Percentiles rank a stretch among this genome's conserved stretches.
Evolutionary conservation across 2,329 filamentous ascomycete species (phyloP).

Genomic region (Aspergillus thermomutatus): DNA sequence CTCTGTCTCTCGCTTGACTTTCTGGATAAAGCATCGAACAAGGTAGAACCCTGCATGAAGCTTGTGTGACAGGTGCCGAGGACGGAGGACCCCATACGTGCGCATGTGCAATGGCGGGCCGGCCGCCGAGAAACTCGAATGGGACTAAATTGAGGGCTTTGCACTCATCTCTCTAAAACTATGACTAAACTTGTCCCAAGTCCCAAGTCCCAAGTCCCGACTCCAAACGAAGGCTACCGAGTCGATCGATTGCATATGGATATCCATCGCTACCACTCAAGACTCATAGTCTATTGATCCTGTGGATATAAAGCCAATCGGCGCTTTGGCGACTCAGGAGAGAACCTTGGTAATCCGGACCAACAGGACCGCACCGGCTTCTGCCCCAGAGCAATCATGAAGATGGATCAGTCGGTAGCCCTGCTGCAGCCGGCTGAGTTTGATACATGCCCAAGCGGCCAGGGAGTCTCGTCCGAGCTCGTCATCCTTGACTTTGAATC

Average conservation of each 20-base stretch:
- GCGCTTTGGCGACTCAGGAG: constrained; percentile 4
- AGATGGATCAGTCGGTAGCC: constrained; percentile 78
- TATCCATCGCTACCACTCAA: not conserved
- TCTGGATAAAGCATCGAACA: not conserved
- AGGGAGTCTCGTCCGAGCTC: constrained; percentile 74
- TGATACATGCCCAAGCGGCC: constrained; percentile 83
- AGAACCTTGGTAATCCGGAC: constrained; percentile 66
- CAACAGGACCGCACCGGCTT: constrained; percentile 67
- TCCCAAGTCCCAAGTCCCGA: not conserved
- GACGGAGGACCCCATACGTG: not conserved
- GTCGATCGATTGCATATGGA: no score
- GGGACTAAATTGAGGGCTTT: not conserved
- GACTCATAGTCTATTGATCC: not conserved
- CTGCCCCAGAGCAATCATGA: constrained; percentile 63
- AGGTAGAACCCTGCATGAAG: not conserved
- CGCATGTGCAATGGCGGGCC: not conserved
- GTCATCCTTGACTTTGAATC: constrained; percentile 84
- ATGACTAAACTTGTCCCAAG: no score
- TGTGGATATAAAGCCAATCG: not conserved
- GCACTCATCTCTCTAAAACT: not conserved
- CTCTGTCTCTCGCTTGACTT: not conserved
- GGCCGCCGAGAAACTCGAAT: not conserved
- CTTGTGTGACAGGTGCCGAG: not conserved
- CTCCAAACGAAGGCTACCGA: no score
- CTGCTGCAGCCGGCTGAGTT: constrained; percentile 72